Conservation (phyloP, 495 filamentous ascomycete genomes). For the Penicillium cinerascens region DNA sequence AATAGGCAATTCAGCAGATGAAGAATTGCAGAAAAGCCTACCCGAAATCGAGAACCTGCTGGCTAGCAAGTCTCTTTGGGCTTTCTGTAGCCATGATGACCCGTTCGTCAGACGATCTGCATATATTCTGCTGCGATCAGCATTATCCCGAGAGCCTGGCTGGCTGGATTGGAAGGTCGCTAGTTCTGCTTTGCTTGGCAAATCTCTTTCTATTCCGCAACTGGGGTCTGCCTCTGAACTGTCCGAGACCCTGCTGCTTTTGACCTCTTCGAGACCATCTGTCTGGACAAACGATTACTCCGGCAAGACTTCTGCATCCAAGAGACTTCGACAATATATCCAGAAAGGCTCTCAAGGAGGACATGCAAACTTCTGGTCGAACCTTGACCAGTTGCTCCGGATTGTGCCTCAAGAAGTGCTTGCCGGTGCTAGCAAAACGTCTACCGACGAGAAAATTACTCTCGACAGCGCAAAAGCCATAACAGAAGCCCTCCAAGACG, state of each 20-base stretch:
- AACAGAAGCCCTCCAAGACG: conserved; percentile 61
- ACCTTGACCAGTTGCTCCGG: conserved; percentile 56
- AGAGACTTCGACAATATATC: conserved; percentile 67
- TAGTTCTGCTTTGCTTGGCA: conserved; percentile 62
- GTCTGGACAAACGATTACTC: conserved; percentile 71
- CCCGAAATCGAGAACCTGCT: conserved; percentile 55
- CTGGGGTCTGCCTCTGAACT: conserved; percentile 68
- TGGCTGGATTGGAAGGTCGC: conserved; percentile 61
- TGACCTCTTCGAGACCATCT: conserved; percentile 61
- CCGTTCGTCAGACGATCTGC: conserved; percentile 65
- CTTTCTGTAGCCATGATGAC: conserved; percentile 64
- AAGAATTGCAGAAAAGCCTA: conserved; percentile 52
- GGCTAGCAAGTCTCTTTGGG: conserved; percentile 67
- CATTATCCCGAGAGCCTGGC: conserved; percentile 54
- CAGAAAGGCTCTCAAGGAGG: conserved; percentile 78
- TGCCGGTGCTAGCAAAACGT: conserved; percentile 45
- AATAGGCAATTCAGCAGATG: conserved; percentile 39
- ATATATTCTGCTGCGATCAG: conserved; percentile 62
- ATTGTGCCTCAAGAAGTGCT: conserved; percentile 54
- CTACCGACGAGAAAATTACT: conserved; percentile 22
- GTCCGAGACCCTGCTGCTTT: conserved; percentile 54
- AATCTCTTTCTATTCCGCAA: conserved; percentile 66
- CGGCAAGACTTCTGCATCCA: conserved; percentile 61
- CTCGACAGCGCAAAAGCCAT: conserved; percentile 38
- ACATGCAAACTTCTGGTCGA: conserved; percentile 65